Conservation (phyloP, 139 green algal genomes). For the Asterochloris erici region DNA sequence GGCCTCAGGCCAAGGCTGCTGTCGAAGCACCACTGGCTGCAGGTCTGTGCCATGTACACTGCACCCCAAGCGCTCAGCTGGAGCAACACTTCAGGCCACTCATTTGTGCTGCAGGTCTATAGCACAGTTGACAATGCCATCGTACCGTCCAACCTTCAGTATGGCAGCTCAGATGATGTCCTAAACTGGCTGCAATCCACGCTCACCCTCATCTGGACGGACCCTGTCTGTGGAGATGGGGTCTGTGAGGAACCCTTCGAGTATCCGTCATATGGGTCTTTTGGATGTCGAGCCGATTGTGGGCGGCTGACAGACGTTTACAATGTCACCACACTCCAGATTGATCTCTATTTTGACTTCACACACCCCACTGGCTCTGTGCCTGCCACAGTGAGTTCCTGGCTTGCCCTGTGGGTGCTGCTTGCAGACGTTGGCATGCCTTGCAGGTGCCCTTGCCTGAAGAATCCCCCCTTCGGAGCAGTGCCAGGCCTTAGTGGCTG, state of each 20-base stretch:
- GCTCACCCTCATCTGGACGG: conserved; percentile 61
- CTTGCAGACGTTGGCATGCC: no score
- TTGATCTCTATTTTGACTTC: conserved; percentile 73
- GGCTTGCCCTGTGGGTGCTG: no score
- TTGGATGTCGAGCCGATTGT: conserved; percentile 82
- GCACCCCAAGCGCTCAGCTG: not conserved
- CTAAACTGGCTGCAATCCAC: conserved; percentile 53
- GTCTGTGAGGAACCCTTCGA: conserved; percentile 75
- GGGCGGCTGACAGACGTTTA: conserved; percentile 64
- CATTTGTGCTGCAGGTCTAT: conserved; percentile 31
- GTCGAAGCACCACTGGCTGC: no score
- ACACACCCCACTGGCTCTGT: conserved; percentile 57
- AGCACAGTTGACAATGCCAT: conserved; percentile 47
- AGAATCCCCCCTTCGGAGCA: no score
- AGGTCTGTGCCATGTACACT: no score
- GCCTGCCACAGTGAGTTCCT: conserved; percentile 38
- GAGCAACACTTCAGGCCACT: not conserved
- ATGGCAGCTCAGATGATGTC: conserved; percentile 44
- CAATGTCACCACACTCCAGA: conserved; percentile 58
- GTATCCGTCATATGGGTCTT: conserved; percentile 72
- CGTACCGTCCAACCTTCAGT: conserved; percentile 21
- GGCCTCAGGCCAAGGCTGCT: not conserved
- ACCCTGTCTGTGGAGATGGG: conserved; percentile 78
- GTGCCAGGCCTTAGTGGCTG: no score
- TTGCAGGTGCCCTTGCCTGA: no score